Evolutionary conservation across 2,329 filamentous ascomycete genomes (phyloP).

Genomic region (Talaromyces sp.): DNA sequence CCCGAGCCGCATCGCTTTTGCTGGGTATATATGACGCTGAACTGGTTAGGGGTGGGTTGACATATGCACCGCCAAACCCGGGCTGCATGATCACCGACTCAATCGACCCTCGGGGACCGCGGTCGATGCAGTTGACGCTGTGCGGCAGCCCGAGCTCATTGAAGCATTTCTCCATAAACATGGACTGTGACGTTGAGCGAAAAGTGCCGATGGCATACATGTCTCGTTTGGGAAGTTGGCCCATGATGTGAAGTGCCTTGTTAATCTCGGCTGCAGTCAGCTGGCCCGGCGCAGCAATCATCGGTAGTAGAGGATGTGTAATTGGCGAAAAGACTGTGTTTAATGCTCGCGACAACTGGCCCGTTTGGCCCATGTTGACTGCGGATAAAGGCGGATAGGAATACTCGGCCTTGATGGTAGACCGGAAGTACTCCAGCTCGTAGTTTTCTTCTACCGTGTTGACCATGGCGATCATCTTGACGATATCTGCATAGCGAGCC

Average conservation of each 20-base stretch:
- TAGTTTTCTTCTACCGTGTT: slow-evolving; percentile 82
- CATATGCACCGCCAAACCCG: slow-evolving; percentile 75
- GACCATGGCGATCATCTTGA: slow-evolving; percentile 87
- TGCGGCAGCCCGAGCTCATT: slow-evolving; percentile 83
- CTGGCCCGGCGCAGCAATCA: slow-evolving; percentile 81
- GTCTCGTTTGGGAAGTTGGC: slow-evolving; percentile 72
- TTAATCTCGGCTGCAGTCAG: slow-evolving; percentile 84
- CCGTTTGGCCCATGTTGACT: slow-evolving; percentile 82
- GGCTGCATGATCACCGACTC: slow-evolving; percentile 68
- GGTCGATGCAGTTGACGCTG: slow-evolving; percentile 70
- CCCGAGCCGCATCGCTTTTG: slow-evolving; percentile 70
- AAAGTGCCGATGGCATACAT: slow-evolving; percentile 76
- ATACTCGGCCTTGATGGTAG: slow-evolving; percentile 65
- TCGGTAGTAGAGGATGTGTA: slow-evolving; percentile 76
- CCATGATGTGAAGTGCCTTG: slow-evolving; percentile 69
- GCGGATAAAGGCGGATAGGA: slow-evolving; percentile 72
- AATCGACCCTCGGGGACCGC: slow-evolving; percentile 62
- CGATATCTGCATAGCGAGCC: slow-evolving; percentile 72
- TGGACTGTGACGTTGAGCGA: slow-evolving; percentile 69
- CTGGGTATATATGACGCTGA: slow-evolving; percentile 57
- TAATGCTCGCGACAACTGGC: slow-evolving; percentile 75
- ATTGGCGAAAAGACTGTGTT: slow-evolving; percentile 87
- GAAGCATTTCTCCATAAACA: slow-evolving; percentile 81
- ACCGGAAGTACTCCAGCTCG: slow-evolving; percentile 84
- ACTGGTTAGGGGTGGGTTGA: slow-evolving; percentile 65